Conservation (phyloP, 2,329 filamentous ascomycete species). For the Hypoxylon sp. region DNA sequence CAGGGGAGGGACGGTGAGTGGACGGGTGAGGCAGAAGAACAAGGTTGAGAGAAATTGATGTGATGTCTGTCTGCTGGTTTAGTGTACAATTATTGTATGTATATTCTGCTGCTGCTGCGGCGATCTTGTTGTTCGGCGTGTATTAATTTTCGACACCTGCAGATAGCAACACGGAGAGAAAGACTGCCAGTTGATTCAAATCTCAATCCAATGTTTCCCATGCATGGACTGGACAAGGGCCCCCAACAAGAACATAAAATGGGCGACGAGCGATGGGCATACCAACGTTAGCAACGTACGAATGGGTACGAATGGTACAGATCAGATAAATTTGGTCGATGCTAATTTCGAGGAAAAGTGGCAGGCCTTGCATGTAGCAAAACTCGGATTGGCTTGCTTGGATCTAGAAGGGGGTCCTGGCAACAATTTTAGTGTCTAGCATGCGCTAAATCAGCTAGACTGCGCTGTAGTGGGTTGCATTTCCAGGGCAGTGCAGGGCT, state of each 20-base stretch:
- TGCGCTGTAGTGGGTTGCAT: too few relatives aligned
- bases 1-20: slow-evolving; percentile 7
- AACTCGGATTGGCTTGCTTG: too few relatives aligned
- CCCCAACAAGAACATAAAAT: slow-evolving; percentile 16
- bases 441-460: too few relatives aligned
- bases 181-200: slow-evolving; percentile 26
- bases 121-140: slow-evolving; percentile 7
- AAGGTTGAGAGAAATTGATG: slow-evolving; percentile 7
- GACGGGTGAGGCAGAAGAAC: slow-evolving; percentile 3
- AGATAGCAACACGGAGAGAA: slow-evolving; percentile 26
- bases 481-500: too few relatives aligned
- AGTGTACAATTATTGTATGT: slow-evolving; percentile 16
- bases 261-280: not conserved
- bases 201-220: slow-evolving; percentile 29
- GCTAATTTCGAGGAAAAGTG: slow-evolving; percentile 36
- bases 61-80: slow-evolving; percentile 6
- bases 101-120: not conserved
- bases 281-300: too few relatives aligned
- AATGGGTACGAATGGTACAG: slow-evolving; percentile 17
- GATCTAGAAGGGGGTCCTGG: slow-evolving; percentile 6
- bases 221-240: slow-evolving; percentile 36
- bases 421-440: slow-evolving; percentile 1
- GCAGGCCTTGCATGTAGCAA: slow-evolving; percentile 18
- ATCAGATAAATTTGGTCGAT: slow-evolving; percentile 29
- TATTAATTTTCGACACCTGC: slow-evolving; percentile 37